phyloP scores from a whole-genome alignment of 2,329 filamentous ascomycete genomes.

The Diplodia scrobiculata region DNA sequence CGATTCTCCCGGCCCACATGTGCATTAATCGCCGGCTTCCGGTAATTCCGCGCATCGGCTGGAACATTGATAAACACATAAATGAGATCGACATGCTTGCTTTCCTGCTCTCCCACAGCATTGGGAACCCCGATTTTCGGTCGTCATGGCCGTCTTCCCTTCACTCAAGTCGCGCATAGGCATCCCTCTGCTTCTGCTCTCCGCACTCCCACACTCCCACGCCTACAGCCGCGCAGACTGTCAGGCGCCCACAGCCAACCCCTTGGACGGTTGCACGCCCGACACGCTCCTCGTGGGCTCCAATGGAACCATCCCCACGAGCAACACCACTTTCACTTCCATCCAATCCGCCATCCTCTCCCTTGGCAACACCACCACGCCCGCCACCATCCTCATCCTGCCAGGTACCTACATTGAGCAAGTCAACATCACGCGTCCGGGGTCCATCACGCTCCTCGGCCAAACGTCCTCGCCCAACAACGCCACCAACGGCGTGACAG shows the following conservation, averaged over 20 bases:
- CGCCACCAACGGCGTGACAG: conserved; percentile 56
- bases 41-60: neutral
- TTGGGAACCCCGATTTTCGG: neutral
- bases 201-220: conserved; percentile 32
- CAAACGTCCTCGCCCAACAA: conserved; percentile 53
- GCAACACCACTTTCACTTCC: conserved; percentile 37
- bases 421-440: conserved; percentile 64
- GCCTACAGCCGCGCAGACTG: conserved; percentile 34
- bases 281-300: conserved; percentile 40
- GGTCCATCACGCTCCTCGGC: conserved; percentile 64
- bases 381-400: conserved; percentile 61
- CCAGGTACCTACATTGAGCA: conserved; percentile 65
- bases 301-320: conserved; percentile 28
- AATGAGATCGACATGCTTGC: neutral
- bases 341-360: conserved; percentile 55
- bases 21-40: conserved; percentile 39
- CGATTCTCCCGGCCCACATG: conserved; percentile 23
- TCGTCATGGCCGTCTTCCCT: conserved; percentile 2
- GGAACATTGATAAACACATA: conserved; percentile 7
- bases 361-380: conserved; percentile 49
- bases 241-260: conserved; percentile 43
- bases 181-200: neutral
- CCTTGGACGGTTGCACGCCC: conserved; percentile 46
- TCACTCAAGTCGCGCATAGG: neutral
- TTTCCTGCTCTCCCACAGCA: neutral